These are phyloP conservation scores for Fusarium luffae DNA, from an alignment of 2,329 filamentous ascomycete species.

Conservation along the genomic window DNA sequence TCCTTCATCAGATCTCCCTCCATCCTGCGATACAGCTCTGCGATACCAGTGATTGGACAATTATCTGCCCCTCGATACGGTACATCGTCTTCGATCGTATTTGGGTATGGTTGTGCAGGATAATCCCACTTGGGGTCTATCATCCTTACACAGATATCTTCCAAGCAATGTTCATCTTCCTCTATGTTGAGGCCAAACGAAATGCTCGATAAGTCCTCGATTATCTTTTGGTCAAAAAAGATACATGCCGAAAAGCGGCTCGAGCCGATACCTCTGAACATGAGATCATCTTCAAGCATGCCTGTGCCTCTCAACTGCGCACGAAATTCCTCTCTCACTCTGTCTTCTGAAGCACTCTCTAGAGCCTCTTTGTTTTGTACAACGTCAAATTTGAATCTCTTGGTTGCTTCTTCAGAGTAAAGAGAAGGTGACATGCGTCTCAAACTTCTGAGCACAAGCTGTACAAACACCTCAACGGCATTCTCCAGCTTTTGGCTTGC, in stretches of 20 bases:
- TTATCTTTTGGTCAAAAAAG: conserved; percentile 9
- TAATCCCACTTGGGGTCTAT: conserved; percentile 29
- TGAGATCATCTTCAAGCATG: conserved; percentile 17
- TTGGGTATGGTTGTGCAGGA: conserved; percentile 11
- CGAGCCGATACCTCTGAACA: conserved; percentile 14
- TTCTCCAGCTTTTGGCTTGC: not conserved
- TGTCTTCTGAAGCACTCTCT: conserved; percentile 26
- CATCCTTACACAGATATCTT: not conserved
- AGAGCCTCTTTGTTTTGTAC: conserved; percentile 16
- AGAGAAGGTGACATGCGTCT: conserved; percentile 7
- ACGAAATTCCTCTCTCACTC: conserved; percentile 29
- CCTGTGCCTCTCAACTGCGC: conserved; percentile 20
- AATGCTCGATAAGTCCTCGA: not conserved
- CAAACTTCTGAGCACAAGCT: not conserved
- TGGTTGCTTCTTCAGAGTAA: conserved; percentile 23
- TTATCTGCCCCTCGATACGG: conserved; percentile 14
- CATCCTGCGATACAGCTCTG: conserved; percentile 20
- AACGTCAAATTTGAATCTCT: conserved; percentile 26
- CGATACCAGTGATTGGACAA: not conserved
- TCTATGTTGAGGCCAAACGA: conserved; percentile 8
- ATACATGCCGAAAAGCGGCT: conserved; percentile 17
- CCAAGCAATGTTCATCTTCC: not conserved
- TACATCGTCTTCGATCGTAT: not conserved
- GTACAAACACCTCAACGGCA: conserved; percentile 10
- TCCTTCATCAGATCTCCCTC: conserved; percentile 19